Percentiles rank a stretch among this genome's conserved stretches.
Evolutionary conservation across 2,329 filamentous ascomycete species (phyloP).

Genomic region (Clonostachys byssicola): DNA sequence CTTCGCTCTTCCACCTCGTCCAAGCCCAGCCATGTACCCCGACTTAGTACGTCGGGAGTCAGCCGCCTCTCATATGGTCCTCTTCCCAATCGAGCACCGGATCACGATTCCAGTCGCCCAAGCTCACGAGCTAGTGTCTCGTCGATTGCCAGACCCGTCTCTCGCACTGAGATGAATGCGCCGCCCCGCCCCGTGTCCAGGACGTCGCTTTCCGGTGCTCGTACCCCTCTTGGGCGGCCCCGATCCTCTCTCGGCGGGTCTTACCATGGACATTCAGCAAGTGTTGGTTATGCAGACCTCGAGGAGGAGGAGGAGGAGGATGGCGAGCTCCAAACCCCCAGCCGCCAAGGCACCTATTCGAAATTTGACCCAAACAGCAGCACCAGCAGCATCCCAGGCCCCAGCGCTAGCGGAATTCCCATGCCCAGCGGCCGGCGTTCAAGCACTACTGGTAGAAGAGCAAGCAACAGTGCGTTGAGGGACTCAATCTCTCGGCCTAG

Average conservation of each 20-base stretch:
- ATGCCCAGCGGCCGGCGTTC: slow-evolving; percentile 37
- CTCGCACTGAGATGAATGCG: slow-evolving; percentile 47
- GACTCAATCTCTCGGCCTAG: slow-evolving; percentile 22
- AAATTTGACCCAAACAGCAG: slow-evolving; percentile 37
- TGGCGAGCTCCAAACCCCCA: slow-evolving; percentile 45
- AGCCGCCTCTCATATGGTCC: slow-evolving; percentile 57
- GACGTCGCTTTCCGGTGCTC: slow-evolving; percentile 53
- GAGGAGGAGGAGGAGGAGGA: slow-evolving; percentile 34
- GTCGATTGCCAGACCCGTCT: slow-evolving; percentile 48
- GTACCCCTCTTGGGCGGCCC: slow-evolving; percentile 66
- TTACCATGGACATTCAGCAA: slow-evolving; percentile 52
- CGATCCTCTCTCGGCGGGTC: slow-evolving; percentile 68
- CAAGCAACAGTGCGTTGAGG: slow-evolving; percentile 28
- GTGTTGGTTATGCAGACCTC: slow-evolving; percentile 50
- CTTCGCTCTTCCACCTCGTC: slow-evolving; percentile 26
- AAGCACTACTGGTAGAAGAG: slow-evolving; percentile 35
- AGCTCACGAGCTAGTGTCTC: slow-evolving; percentile 67
- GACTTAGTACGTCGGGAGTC: slow-evolving; percentile 58
- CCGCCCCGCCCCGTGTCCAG: slow-evolving; percentile 61
- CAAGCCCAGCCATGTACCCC: slow-evolving; percentile 41
- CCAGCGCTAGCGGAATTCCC: slow-evolving; percentile 37
- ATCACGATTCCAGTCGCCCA: slow-evolving; percentile 49
- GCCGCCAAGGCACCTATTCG: slow-evolving; percentile 48
- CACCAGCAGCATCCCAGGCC: slow-evolving; percentile 31
- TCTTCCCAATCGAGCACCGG: slow-evolving; percentile 51